Percentiles rank a stretch among this genome's conserved stretches.
These are phyloP conservation scores for Pinus tabuliformis DNA, from an alignment of 75 land plant species.

Conservation along the genomic window DNA sequence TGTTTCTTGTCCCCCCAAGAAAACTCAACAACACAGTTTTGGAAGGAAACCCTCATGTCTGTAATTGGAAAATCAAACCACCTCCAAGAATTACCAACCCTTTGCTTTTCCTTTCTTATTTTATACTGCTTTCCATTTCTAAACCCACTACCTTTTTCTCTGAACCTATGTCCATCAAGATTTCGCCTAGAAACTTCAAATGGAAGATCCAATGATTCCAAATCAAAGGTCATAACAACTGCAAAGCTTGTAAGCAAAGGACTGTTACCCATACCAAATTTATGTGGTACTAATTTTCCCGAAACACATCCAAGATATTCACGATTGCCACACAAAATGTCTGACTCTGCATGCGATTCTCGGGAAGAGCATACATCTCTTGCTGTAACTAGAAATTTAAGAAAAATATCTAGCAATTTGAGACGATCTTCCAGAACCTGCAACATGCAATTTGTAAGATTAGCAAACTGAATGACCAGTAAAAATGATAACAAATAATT, in stretches of 20 bases:
- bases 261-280: neutral
- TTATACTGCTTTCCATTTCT: neutral
- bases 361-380: neutral
- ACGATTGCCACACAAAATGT: neutral
- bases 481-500: neutral
- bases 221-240: constrained; percentile 5
- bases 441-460: neutral
- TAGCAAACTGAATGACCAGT: neutral
- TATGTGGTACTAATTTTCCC: neutral
- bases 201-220: constrained; percentile 1
- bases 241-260: neutral
- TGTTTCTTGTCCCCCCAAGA: constrained; percentile 3
- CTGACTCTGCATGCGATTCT: neutral
- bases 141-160: neutral
- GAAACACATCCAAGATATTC: neutral
- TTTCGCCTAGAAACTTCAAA: constrained; percentile 1
- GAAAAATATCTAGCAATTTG: too few species aligned
- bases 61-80: neutral
- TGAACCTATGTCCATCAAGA: neutral
- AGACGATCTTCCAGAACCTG: constrained; percentile 2
- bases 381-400: neutral
- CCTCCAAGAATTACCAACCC: neutral
- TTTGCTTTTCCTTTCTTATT: constrained; percentile 2
- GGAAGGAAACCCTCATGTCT: constrained; percentile 5
- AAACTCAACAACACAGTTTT: neutral